phyloP scores from a whole-genome alignment of 2,329 filamentous ascomycete genomes.

The Alternaria brassicicola region DNA sequence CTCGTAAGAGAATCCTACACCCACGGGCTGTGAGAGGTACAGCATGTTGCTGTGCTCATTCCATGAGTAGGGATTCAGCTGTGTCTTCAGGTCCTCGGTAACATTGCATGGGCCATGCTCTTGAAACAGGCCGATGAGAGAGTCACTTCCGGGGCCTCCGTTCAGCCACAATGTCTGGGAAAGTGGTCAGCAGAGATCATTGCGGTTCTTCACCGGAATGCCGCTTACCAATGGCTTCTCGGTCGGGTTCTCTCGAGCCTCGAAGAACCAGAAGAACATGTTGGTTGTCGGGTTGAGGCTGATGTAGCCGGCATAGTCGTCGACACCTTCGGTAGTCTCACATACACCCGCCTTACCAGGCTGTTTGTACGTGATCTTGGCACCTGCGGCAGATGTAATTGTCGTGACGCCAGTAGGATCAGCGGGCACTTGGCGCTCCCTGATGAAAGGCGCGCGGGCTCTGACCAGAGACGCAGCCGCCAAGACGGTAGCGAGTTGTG shows the following conservation, averaged over 20 bases:
- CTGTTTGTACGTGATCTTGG: slow-evolving; percentile 44
- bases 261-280: slow-evolving; percentile 57
- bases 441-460: slow-evolving; percentile 34
- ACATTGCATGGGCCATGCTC: slow-evolving; percentile 37
- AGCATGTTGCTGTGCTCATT: slow-evolving; percentile 50
- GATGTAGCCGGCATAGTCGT: slow-evolving; percentile 48
- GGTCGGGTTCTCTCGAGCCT: slow-evolving; percentile 52
- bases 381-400: slow-evolving; percentile 44
- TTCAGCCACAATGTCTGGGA: slow-evolving; percentile 58
- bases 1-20: slow-evolving; percentile 51
- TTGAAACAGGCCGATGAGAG: slow-evolving; percentile 63
- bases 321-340: slow-evolving; percentile 48
- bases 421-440: slow-evolving; percentile 38
- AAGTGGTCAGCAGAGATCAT: background rate
- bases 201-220: background rate
- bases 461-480: slow-evolving; percentile 24
- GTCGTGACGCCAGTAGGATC: slow-evolving; percentile 41
- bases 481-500: slow-evolving; percentile 29
- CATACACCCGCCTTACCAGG: slow-evolving; percentile 51
- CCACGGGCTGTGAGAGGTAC: slow-evolving; percentile 49
- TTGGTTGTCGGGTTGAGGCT: slow-evolving; percentile 45
- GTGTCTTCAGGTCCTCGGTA: slow-evolving; percentile 47
- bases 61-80: slow-evolving; percentile 49
- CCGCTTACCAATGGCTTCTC: slow-evolving; percentile 34
- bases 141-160: slow-evolving; percentile 58